A percentile compares a stretch with the other conserved stretches of the same genome.
These are phyloP conservation scores for Fusarium stilboides DNA, from an alignment of 2,329 filamentous ascomycete genomes.

Conservation along the genomic window DNA sequence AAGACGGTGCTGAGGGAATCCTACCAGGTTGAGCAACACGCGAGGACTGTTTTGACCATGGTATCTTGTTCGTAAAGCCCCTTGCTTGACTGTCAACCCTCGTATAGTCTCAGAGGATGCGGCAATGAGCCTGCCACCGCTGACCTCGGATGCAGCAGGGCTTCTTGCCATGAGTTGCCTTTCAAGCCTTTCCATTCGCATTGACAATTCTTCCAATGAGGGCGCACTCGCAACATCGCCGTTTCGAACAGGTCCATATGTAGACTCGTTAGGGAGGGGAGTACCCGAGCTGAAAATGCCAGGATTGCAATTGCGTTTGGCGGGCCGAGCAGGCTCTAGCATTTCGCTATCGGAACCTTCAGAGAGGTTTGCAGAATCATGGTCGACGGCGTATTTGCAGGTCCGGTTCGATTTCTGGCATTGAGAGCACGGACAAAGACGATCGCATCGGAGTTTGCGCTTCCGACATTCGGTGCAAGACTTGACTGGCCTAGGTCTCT, in stretches of 20 bases:
- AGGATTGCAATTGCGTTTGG: slow-evolving; percentile 57
- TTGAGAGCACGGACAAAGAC: slow-evolving; percentile 69
- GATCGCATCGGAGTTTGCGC: slow-evolving; percentile 71
- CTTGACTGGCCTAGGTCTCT: slow-evolving; percentile 69
- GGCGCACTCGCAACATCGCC: slow-evolving; percentile 53
- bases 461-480: slow-evolving; percentile 71
- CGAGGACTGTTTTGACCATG: slow-evolving; percentile 69
- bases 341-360: slow-evolving; percentile 64
- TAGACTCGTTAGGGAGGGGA: slow-evolving; percentile 45
- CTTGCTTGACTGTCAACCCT: slow-evolving; percentile 65
- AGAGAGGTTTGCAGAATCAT: slow-evolving; percentile 63
- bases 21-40: slow-evolving; percentile 68
- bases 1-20: slow-evolving; percentile 31
- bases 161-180: slow-evolving; percentile 62
- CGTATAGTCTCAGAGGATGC: slow-evolving; percentile 64
- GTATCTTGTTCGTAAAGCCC: slow-evolving; percentile 63
- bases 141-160: slow-evolving; percentile 57
- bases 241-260: slow-evolving; percentile 50
- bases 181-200: slow-evolving; percentile 69
- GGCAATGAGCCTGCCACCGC: slow-evolving; percentile 52
- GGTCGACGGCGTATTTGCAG: slow-evolving; percentile 68
- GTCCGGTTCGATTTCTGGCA: slow-evolving; percentile 70
- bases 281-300: slow-evolving; percentile 44
- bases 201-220: slow-evolving; percentile 64
- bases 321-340: slow-evolving; percentile 53